phyloP scores from a whole-genome alignment of 2,329 filamentous ascomycete species.

The Penicillium sp. region DNA sequence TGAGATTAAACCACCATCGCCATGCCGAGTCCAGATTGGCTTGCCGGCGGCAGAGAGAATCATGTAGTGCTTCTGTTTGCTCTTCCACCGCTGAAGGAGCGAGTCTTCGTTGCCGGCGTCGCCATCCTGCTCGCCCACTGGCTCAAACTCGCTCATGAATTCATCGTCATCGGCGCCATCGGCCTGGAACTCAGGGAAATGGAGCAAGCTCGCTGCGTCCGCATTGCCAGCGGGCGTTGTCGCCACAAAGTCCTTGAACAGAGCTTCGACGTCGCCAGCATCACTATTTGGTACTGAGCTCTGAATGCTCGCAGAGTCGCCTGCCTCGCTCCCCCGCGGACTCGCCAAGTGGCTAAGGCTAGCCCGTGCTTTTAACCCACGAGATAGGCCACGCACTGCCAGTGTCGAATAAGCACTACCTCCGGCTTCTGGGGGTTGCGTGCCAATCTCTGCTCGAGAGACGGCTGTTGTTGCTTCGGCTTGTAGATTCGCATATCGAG shows the following conservation, averaged over 20 bases:
- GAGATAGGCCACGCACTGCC: slow-evolving; percentile 33
- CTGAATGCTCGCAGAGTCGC: slow-evolving; percentile 53
- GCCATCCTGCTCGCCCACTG: slow-evolving; percentile 61
- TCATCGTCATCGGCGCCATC: slow-evolving; percentile 60
- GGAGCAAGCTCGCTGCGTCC: slow-evolving; percentile 36
- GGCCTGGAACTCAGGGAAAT: slow-evolving; percentile 38
- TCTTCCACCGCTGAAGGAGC: slow-evolving; percentile 76
- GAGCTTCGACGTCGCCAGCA: slow-evolving; percentile 75
- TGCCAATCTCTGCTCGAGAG: slow-evolving; percentile 78
- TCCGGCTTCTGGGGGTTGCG: slow-evolving; percentile 71
- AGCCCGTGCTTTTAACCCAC: slow-evolving; percentile 35
- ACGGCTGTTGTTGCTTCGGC: slow-evolving; percentile 81
- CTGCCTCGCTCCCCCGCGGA: slow-evolving; percentile 52
- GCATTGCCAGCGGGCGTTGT: slow-evolving; percentile 43
- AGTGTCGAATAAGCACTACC: slow-evolving; percentile 65
- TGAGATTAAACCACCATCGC: slow-evolving; percentile 85
- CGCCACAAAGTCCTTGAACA: slow-evolving; percentile 70
- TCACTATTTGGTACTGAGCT: slow-evolving; percentile 58
- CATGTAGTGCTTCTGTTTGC: slow-evolving; percentile 95
- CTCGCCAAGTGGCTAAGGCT: slow-evolving; percentile 48
- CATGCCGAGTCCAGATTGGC: slow-evolving; percentile 94
- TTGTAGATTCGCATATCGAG: slow-evolving; percentile 40
- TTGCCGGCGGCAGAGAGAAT: slow-evolving; percentile 96
- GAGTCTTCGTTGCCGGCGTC: slow-evolving; percentile 57
- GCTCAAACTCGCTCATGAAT: slow-evolving; percentile 77